Evolutionary conservation across 169 alveolate species (phyloP), one percentile per base, ranked within the genome.

Genomic region (Toxoplasma gondii): DNA sequence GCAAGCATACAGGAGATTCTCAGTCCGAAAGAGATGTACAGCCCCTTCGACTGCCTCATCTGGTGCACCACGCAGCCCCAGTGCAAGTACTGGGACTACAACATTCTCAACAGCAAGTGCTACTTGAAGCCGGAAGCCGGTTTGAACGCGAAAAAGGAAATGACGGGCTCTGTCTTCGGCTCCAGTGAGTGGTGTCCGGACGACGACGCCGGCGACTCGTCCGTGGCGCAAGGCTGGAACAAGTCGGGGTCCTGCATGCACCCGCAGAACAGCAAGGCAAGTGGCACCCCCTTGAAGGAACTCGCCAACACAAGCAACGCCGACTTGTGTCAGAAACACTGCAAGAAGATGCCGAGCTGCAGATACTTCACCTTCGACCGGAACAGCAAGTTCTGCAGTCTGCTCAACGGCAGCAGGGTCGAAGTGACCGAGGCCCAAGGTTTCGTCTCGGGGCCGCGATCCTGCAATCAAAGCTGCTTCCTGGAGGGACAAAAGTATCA

Each of bases 401-500:
- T 74, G 44, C n/a, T 74, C 84, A n/a, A n/a, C 1, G 84, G 84
- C 0, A 27, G 22, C 74, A 44, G n/a, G 17, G 17, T 1, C n/a
- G 27, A 74, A 12, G 84, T 74, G 44, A 4, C 84, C 24, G 44
- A 31, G n/a, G 84, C 45, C 44, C 45, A 4, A 74, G 44, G 44
- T 44, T 74, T 31, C 44, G 84, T 74, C 12, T 1, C 84, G 4
- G 84, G 84, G 24, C 84, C 84, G 12, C 1, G 84, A 31, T 19
- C 84, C n/a, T 74, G 84, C 84, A 74, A 74, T 44, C 39, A 34
- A 44, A 74, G n/a, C 44, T 74, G 84, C 84, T 74, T 74, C 43
- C 19, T 74, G 9, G 44, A 34, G 39, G 84, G 84, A 1, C 39
- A 36, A n/a, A 74, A 74, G 43, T 36, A 34, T 24, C 84, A 36